Conservation (phyloP, 371 early-diverging fungal species). For the Polyrhizophydium stewartii region DNA sequence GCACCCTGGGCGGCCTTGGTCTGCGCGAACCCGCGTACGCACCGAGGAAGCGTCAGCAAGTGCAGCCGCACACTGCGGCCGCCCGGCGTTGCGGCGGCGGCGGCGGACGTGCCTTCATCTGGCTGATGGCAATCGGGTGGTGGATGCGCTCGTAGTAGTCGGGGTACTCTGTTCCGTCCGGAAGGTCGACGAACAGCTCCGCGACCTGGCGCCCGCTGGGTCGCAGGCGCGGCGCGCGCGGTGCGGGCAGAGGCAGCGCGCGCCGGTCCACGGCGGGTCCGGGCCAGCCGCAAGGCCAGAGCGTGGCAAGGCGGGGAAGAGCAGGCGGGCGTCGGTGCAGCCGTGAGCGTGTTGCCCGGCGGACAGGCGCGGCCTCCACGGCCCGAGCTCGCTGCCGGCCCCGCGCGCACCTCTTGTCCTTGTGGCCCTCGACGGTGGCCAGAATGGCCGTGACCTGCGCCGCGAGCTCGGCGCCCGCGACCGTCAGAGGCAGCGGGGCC, state of each 20-base stretch:
- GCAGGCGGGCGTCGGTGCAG: too few species aligned
- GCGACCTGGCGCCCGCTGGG: conserved; percentile 49
- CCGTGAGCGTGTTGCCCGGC: too few species aligned
- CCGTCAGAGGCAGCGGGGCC: too few species aligned
- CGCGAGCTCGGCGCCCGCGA: too few species aligned
- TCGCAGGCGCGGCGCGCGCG: neutral
- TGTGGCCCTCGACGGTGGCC: neutral
- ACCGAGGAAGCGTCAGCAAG: neutral
- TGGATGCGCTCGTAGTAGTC: conserved; percentile 74
- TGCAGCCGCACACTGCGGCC: neutral
- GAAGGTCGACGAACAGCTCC: conserved; percentile 71
- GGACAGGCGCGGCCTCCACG: too few species aligned
- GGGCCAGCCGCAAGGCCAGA: neutral
- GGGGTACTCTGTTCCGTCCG: conserved; percentile 73
- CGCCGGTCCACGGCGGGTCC: too few species aligned
- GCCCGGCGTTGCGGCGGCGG: too few species aligned
- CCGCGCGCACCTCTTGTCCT: neutral
- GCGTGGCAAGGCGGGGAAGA: neutral
- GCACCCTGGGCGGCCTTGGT: conserved; percentile 16
- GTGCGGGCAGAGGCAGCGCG: too few species aligned
- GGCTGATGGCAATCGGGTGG: conserved; percentile 28
- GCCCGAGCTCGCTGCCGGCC: neutral
- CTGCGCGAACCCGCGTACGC: conserved; percentile 6
- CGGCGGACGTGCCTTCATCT: conserved; percentile 9
- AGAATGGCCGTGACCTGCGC: neutral